These are phyloP conservation scores for Leucocoprinus leucothites DNA, from an alignment of 768 basidiomycete genomes.

Conservation along the genomic window DNA sequence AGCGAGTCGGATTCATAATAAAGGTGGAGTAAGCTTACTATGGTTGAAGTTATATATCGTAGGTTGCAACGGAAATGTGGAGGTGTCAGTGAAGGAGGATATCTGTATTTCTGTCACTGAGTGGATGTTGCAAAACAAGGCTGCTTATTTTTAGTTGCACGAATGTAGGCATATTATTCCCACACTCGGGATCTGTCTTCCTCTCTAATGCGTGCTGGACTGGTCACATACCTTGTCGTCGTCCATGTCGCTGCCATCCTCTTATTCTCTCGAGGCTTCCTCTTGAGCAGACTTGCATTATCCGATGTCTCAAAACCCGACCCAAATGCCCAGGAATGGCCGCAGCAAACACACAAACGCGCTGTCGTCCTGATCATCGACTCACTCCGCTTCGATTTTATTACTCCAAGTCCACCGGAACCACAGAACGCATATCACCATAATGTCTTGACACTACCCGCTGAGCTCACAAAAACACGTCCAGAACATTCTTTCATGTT, in stretches of 20 bases:
- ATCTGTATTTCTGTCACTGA: no score
- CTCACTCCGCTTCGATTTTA: slow-evolving; percentile 90
- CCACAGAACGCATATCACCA: slow-evolving; percentile 73
- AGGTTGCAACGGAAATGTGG: no score
- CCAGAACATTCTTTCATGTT: slow-evolving; percentile 83
- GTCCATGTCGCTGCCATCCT: slow-evolving; percentile 79
- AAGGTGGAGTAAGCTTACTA: no score
- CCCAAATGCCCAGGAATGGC: slow-evolving; percentile 35
- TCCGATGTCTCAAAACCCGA: slow-evolving; percentile 47
- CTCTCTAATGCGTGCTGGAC: slow-evolving; percentile 26
- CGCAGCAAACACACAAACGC: slow-evolving; percentile 68
- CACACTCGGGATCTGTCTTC: background rate
- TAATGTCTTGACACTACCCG: slow-evolving; percentile 76
- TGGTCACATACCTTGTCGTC: slow-evolving; percentile 47
- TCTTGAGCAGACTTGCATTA: slow-evolving; percentile 75
- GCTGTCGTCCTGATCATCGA: slow-evolving; percentile 89
- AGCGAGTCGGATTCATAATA: no score
- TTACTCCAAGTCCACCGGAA: slow-evolving; percentile 65
- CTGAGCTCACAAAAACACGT: slow-evolving; percentile 56
- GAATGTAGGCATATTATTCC: slow-evolving; percentile 1
- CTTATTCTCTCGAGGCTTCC: slow-evolving; percentile 90
- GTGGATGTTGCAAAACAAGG: no score
- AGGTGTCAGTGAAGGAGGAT: no score
- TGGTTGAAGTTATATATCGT: no score
- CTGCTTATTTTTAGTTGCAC: no score